These are phyloP conservation scores for Hermanozyma aechmeae DNA, from an alignment of 805 yeast genomes.

Conservation along the genomic window DNA sequence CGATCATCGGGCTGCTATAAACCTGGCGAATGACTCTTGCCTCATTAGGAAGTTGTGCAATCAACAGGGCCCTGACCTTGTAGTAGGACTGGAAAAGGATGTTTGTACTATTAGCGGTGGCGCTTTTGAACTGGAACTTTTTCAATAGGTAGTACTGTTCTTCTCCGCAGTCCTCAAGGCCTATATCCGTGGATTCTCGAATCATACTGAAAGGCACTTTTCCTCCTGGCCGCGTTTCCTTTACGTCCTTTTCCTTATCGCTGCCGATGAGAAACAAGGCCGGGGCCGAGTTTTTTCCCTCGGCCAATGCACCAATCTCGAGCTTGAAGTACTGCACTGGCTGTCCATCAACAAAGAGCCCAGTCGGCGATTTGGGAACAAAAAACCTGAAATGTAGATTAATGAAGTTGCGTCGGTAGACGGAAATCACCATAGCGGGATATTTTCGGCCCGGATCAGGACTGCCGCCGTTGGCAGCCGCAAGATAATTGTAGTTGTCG, in stretches of 20 bases:
- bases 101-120: constrained; percentile 46
- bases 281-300: background rate
- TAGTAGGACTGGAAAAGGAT: constrained; percentile 36
- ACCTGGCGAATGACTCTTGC: too few species aligned
- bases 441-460: too few species aligned
- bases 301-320: constrained; percentile 20
- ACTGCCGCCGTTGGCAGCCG: constrained; percentile 1
- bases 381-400: constrained; percentile 18
- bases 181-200: too few species aligned
- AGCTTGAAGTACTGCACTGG: constrained; percentile 29
- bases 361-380: constrained; percentile 19
- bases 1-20: constrained; percentile 40
- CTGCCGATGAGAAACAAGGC: background rate
- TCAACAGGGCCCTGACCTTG: too few species aligned
- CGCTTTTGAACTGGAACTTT: constrained; percentile 39
- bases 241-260: constrained; percentile 5
- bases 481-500: constrained; percentile 26
- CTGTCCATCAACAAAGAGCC: constrained; percentile 26
- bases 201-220: constrained; percentile 3
- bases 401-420: constrained; percentile 36
- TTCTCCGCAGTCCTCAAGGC: too few species aligned
- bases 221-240: constrained; percentile 4
- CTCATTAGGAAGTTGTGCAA: too few species aligned
- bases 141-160: constrained; percentile 26
- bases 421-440: constrained; percentile 36